Percentiles rank a stretch among this genome's conserved stretches.
These are phyloP conservation scores for Cadophora sp. DNA, from an alignment of 2,329 filamentous ascomycete species.

Conservation along the genomic window DNA sequence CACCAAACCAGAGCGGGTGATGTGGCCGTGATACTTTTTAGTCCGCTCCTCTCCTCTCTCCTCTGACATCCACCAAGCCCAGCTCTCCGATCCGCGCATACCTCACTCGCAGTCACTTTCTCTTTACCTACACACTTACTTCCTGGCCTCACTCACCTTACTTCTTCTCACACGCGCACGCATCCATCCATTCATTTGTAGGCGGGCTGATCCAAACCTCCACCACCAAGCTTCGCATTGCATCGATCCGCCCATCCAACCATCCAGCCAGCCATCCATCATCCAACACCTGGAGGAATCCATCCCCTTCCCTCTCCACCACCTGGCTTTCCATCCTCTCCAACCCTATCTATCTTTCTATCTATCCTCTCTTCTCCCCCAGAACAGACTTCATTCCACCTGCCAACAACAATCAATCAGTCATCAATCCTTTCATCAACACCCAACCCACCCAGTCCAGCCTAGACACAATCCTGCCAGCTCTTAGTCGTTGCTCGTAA, in stretches of 20 bases:
- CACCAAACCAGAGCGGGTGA: background rate
- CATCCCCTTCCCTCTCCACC: slow-evolving; percentile 11
- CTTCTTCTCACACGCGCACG: background rate
- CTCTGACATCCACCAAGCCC: background rate
- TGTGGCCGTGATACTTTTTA: slow-evolving; percentile 13
- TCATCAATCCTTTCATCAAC: slow-evolving; percentile 10
- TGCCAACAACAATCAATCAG: slow-evolving; percentile 25
- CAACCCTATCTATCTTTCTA: too few species aligned
- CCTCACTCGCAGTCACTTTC: background rate
- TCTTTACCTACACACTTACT: background rate
- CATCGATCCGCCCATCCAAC: background rate
- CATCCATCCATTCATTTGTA: background rate
- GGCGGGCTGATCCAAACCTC: slow-evolving; percentile 1
- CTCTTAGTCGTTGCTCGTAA: slow-evolving; percentile 21
- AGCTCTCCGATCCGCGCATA: slow-evolving; percentile 9
- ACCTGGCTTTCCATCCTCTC: slow-evolving; percentile 2
- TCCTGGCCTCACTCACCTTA: too few species aligned
- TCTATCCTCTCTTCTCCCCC: slow-evolving; percentile 6
- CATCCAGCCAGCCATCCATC: slow-evolving; percentile 13
- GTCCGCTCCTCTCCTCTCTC: background rate
- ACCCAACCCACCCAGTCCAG: background rate
- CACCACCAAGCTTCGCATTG: slow-evolving; percentile 11
- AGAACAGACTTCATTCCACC: slow-evolving; percentile 28
- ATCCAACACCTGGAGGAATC: slow-evolving; percentile 9
- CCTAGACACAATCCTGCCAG: background rate